Conservation (phyloP, 2,329 filamentous ascomycete genomes). For the Juglanconis sp. region DNA sequence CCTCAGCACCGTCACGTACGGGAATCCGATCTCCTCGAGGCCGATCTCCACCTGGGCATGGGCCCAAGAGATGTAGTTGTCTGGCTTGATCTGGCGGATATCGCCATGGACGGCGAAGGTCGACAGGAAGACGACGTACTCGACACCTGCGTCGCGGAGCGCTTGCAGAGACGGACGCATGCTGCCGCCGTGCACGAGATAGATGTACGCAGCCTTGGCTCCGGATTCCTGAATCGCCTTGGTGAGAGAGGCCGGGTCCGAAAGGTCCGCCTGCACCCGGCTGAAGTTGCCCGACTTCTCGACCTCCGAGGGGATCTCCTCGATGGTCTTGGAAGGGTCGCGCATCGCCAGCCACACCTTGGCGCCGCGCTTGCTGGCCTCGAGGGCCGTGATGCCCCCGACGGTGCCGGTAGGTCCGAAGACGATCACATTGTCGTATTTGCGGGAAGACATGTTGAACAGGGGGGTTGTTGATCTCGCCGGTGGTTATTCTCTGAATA, state of each 20-base stretch:
- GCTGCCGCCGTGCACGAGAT: conserved; percentile 30
- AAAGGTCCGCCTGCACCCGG: conserved; percentile 38
- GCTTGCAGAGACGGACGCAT: conserved; percentile 39
- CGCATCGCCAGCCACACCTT: conserved; percentile 26
- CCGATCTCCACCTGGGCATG: conserved; percentile 44
- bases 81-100: conserved; percentile 23
- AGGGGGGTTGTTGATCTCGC: too few relatives aligned
- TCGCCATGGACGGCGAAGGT: conserved; percentile 28
- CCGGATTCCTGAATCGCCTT: conserved; percentile 37
- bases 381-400: conserved; percentile 36
- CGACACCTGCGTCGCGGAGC: conserved; percentile 41
- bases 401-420: conserved; percentile 49
- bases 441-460: conserved; percentile 8
- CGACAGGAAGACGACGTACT: conserved; percentile 43
- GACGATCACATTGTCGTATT: conserved; percentile 34
- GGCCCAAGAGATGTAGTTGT: conserved; percentile 33
- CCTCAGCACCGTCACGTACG: conserved; percentile 34
- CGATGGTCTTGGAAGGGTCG: conserved; percentile 37
- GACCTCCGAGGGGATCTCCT: conserved; percentile 15
- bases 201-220: conserved; percentile 48
- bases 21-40: conserved; percentile 38
- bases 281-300: conserved; percentile 16
- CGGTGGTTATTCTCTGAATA: too few relatives aligned
- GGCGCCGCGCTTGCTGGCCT: conserved; percentile 37
- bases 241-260: conserved; percentile 35